phyloP scores from a whole-genome alignment of 495 filamentous ascomycete species.

The Annulohypoxylon bovei region DNA sequence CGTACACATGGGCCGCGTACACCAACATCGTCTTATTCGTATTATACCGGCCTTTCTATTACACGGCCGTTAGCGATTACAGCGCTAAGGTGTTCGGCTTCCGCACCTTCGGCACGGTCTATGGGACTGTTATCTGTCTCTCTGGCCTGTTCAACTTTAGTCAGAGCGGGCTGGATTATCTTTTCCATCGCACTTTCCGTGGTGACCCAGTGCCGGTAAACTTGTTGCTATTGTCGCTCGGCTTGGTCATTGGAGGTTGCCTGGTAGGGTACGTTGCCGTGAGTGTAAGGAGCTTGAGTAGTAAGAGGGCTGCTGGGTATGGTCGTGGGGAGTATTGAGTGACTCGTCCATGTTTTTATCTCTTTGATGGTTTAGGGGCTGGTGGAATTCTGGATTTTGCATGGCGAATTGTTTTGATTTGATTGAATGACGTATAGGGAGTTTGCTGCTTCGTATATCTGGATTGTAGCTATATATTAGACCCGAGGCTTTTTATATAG shows the following conservation, averaged over 20 bases:
- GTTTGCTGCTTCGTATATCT: background rate
- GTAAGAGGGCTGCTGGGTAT: conserved; percentile 34
- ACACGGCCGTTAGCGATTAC: conserved; percentile 85
- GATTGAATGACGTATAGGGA: background rate
- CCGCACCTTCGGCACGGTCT: conserved; percentile 92
- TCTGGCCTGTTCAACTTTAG: conserved; percentile 88
- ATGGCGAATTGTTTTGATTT: conserved; percentile 26
- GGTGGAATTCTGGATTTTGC: conserved; percentile 15
- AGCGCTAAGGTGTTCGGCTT: conserved; percentile 96
- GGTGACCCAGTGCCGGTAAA: conserved; percentile 85
- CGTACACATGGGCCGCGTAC: conserved; percentile 74
- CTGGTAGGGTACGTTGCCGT: conserved; percentile 69
- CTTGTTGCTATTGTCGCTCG: conserved; percentile 67
- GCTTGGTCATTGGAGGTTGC: conserved; percentile 65
- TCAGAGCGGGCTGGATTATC: conserved; percentile 81
- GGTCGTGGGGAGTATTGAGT: conserved; percentile 36
- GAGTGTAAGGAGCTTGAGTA: conserved; percentile 27
- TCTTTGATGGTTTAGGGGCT: background rate
- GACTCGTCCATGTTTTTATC: background rate
- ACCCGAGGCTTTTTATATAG: conserved; percentile 14
- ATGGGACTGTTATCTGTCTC: conserved; percentile 91
- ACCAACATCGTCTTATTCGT: conserved; percentile 84
- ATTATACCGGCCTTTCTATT: conserved; percentile 78
- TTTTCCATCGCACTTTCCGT: conserved; percentile 77
- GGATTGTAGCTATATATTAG: background rate